Evolutionary conservation across 1,284 basidiomycete genomes (phyloP).

Genomic region (Coniophora puteana): DNA sequence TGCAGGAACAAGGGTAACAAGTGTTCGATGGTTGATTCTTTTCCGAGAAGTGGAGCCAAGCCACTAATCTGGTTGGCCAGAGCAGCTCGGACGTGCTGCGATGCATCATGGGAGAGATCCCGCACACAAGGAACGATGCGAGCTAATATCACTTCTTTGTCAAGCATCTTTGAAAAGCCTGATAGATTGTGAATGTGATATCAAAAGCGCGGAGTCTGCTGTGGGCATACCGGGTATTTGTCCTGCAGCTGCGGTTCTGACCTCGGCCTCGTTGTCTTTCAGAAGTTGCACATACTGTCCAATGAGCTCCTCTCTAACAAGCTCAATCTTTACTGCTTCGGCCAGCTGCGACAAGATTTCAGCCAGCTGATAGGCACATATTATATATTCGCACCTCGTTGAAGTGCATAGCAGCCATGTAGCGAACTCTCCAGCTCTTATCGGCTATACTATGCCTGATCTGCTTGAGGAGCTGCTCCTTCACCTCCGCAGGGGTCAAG

Average conservation of each 20-base stretch:
- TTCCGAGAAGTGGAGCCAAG: slow-evolving; percentile 93
- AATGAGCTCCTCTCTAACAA: slow-evolving; percentile 94
- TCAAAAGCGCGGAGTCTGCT: not conserved
- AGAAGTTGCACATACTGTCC: slow-evolving; percentile 91
- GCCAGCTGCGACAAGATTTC: slow-evolving; percentile 59
- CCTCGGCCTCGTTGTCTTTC: slow-evolving; percentile 99
- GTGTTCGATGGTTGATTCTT: slow-evolving; percentile 94
- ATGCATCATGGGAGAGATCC: slow-evolving; percentile 90
- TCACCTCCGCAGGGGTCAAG: slow-evolving; percentile 83
- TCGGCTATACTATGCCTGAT: slow-evolving; percentile 88
- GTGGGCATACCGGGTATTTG: slow-evolving; percentile 85
- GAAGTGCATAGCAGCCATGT: slow-evolving; percentile 99
- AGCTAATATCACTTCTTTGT: slow-evolving; percentile 91
- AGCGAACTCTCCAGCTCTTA: slow-evolving; percentile 98
- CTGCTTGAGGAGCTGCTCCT: slow-evolving; percentile 86
- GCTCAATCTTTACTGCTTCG: slow-evolving; percentile 85
- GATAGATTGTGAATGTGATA: not conserved
- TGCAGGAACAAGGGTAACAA: slow-evolving; percentile 96
- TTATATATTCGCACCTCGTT: slow-evolving; percentile 65
- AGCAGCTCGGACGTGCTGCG: slow-evolving; percentile 96
- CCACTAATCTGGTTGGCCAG: slow-evolving; percentile 97
- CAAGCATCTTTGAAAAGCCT: slow-evolving; percentile 95
- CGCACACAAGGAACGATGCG: slow-evolving; percentile 96
- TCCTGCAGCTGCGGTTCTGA: slow-evolving; percentile 92
- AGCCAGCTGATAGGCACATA: not conserved